These are phyloP conservation scores for Harrya chromipes DNA, from an alignment of 768 basidiomycete species.

Conservation along the genomic window DNA sequence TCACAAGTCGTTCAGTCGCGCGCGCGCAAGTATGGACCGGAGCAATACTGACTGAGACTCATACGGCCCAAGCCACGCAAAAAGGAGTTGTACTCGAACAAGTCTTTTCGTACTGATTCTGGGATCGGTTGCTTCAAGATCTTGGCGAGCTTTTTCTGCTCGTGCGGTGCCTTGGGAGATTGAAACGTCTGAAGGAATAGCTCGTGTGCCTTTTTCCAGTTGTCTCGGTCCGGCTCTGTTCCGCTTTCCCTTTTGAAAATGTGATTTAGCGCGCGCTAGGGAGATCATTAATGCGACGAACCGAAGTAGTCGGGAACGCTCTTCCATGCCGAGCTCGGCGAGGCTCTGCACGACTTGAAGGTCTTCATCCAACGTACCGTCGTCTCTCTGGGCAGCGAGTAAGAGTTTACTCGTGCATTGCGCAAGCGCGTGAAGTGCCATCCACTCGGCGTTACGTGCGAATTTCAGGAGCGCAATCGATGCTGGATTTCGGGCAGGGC, in stretches of 20 bases:
- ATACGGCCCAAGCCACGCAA: conserved; percentile 70
- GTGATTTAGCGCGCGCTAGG: background rate
- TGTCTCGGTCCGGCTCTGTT: conserved; percentile 56
- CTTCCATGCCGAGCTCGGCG: conserved; percentile 77
- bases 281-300: background rate
- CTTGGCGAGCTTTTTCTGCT: conserved; percentile 56
- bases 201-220: conserved; percentile 65
- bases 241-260: conserved; percentile 28
- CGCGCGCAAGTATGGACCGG: background rate
- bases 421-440: conserved; percentile 66
- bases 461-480: conserved; percentile 57
- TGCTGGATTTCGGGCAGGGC: conserved; percentile 71
- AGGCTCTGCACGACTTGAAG: conserved; percentile 56
- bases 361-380: conserved; percentile 36
- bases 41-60: conserved; percentile 63
- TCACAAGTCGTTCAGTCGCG: background rate
- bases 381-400: conserved; percentile 49
- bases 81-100: conserved; percentile 79
- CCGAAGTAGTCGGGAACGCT: conserved; percentile 43
- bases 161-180: conserved; percentile 45
- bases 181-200: conserved; percentile 62
- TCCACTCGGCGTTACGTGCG: conserved; percentile 61
- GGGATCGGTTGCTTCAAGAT: conserved; percentile 50
- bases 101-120: conserved; percentile 46
- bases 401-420: conserved; percentile 65